Conservation (phyloP, 495 filamentous ascomycete species). For the Recurvomyces mirabilis region DNA sequence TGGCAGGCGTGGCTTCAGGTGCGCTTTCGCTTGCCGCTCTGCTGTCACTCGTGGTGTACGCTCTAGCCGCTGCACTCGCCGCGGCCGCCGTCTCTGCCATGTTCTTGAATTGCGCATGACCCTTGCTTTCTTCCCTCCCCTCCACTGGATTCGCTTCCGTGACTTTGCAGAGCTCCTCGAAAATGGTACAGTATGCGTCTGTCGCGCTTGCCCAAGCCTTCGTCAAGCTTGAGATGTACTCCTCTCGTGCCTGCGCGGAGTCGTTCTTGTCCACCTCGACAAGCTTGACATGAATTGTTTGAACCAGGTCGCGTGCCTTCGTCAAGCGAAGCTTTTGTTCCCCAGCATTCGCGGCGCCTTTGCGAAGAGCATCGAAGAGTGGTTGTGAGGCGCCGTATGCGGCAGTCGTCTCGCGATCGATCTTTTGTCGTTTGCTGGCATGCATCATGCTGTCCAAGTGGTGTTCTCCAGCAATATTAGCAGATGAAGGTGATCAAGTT, state of each 20-base stretch:
- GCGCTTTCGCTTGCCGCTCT: neutral
- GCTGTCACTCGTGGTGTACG: neutral
- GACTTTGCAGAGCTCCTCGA: slow-evolving; percentile 9
- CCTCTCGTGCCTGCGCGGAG: slow-evolving; percentile 3
- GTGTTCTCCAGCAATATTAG: too few species aligned
- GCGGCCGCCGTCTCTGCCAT: slow-evolving; percentile 4
- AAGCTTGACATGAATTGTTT: slow-evolving; percentile 11
- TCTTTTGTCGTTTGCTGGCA: neutral
- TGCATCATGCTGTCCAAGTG: neutral
- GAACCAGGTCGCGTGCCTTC: slow-evolving; percentile 11
- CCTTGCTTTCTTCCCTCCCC: slow-evolving; percentile 2
- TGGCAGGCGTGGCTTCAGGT: neutral
- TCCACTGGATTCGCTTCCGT: slow-evolving; percentile 8
- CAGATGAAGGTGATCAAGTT: too few species aligned
- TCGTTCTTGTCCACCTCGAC: neutral
- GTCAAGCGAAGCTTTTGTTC: slow-evolving; percentile 4
- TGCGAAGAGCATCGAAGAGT: slow-evolving; percentile 14
- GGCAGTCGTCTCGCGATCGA: slow-evolving; percentile 6
- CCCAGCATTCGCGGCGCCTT: neutral
- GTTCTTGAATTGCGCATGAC: slow-evolving; percentile 8
- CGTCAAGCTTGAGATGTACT: slow-evolving; percentile 5
- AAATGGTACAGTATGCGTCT: slow-evolving; percentile 10
- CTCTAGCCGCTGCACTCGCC: slow-evolving; percentile 22
- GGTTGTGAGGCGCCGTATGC: slow-evolving; percentile 15
- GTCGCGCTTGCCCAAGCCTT: slow-evolving; percentile 16